These are phyloP conservation scores for Colletotrichum spaethianum DNA, from an alignment of 2,329 filamentous ascomycete species.

Conservation along the genomic window DNA sequence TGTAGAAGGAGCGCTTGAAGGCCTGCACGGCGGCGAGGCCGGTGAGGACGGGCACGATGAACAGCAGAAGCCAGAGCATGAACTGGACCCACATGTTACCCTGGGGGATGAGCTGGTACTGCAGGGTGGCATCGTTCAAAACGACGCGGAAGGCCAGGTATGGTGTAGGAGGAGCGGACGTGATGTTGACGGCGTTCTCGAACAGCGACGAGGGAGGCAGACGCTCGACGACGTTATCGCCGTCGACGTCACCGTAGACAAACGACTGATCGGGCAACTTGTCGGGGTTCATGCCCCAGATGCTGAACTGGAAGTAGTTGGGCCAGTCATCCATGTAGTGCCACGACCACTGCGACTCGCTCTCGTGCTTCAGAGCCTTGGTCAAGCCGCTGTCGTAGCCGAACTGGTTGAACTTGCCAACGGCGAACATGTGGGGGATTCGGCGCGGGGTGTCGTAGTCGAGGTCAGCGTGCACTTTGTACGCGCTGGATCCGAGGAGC, in stretches of 20 bases:
- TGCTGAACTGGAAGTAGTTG: slow-evolving; percentile 72
- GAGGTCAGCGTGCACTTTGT: slow-evolving; percentile 72
- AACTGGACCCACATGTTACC: slow-evolving; percentile 69
- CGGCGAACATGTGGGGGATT: slow-evolving; percentile 74
- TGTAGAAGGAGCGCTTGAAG: slow-evolving; percentile 69
- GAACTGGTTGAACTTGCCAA: slow-evolving; percentile 75
- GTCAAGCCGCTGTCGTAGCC: slow-evolving; percentile 73
- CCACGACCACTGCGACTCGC: slow-evolving; percentile 68
- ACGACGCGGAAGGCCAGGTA: slow-evolving; percentile 68
- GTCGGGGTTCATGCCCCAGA: slow-evolving; percentile 77
- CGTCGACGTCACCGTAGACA: slow-evolving; percentile 72
- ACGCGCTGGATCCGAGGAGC: slow-evolving; percentile 70
- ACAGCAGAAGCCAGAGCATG: slow-evolving; percentile 66
- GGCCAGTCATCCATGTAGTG: slow-evolving; percentile 77
- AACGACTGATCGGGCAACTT: slow-evolving; percentile 71
- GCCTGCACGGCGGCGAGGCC: slow-evolving; percentile 64
- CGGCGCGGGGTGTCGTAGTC: slow-evolving; percentile 59
- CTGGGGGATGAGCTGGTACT: slow-evolving; percentile 66
- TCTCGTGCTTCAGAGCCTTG: slow-evolving; percentile 64
- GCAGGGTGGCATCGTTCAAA: slow-evolving; percentile 67
- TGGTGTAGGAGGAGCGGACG: slow-evolving; percentile 64
- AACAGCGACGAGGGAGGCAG: slow-evolving; percentile 72
- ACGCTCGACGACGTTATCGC: slow-evolving; percentile 72
- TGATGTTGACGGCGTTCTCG: slow-evolving; percentile 57
- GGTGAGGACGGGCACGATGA: slow-evolving; percentile 64